These are phyloP conservation scores for Heterobasidion annosum DNA, from an alignment of 1,284 basidiomycete genomes.

Conservation along the genomic window DNA sequence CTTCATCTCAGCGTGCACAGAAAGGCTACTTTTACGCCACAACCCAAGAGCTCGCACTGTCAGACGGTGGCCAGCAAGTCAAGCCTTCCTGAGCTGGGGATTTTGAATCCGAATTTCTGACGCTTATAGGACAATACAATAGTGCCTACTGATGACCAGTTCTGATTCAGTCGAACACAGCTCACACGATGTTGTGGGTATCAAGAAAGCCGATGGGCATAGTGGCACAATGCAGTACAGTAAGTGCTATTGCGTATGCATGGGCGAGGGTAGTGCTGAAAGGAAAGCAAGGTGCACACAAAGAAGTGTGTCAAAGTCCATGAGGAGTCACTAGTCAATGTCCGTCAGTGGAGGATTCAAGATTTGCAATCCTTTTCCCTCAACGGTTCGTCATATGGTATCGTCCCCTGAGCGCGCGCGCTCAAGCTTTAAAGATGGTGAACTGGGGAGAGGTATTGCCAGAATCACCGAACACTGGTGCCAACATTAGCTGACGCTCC, in stretches of 20 bases:
- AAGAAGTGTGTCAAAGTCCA: not conserved
- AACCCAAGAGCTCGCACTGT: too few species aligned
- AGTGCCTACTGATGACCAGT: too few species aligned
- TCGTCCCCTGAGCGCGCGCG: not conserved
- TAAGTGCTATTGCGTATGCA: not conserved
- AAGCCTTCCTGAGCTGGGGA: too few species aligned
- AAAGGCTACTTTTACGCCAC: too few species aligned
- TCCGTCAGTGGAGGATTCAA: not conserved
- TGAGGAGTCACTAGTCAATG: not conserved
- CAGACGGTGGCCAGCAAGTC: too few species aligned
- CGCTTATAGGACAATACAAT: too few species aligned
- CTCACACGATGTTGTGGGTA: not conserved
- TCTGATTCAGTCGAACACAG: not conserved
- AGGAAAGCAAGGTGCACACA: constrained; percentile 2
- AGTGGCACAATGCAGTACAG: not conserved
- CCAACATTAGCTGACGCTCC: not conserved
- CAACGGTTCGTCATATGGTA: too few species aligned
- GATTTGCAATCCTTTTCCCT: too few species aligned
- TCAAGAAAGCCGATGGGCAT: not conserved
- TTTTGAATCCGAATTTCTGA: too few species aligned
- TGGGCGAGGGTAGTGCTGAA: not conserved
- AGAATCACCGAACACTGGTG: constrained; percentile 27
- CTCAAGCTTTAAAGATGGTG: constrained; percentile 14
- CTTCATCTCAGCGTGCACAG: too few species aligned
- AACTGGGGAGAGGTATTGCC: constrained; percentile 24